phyloP scores from a whole-genome alignment of 75 land plant genomes.

The Pinus albicaulis region DNA sequence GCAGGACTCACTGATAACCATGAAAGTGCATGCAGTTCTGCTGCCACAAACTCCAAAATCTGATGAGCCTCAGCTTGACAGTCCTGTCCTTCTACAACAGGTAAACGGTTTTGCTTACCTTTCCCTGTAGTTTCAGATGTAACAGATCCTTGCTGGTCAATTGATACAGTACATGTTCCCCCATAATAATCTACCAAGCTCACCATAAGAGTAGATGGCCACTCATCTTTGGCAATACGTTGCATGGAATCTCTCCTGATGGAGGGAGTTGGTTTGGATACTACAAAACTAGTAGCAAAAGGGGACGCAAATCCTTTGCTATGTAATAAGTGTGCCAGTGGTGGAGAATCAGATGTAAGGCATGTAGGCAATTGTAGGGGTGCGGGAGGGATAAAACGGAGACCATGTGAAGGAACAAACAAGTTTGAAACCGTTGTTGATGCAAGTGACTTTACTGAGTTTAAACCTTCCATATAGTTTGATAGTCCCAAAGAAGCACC shows the following conservation, averaged over 20 bases:
- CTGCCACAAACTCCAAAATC: constrained; percentile 67
- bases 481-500: constrained; percentile 18
- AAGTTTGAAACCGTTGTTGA: constrained; percentile 74
- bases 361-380: constrained; percentile 67
- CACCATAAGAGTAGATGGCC: constrained; percentile 82
- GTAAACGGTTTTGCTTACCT: constrained; percentile 32
- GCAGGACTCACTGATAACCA: constrained; percentile 91
- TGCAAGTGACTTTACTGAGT: constrained; percentile 70
- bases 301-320: constrained; percentile 79
- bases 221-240: constrained; percentile 59
- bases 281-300: constrained; percentile 83
- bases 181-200: constrained; percentile 81
- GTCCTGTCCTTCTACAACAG: constrained; percentile 35
- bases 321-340: constrained; percentile 75
- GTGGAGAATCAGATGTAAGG: constrained; percentile 63
- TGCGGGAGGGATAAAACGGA: constrained; percentile 55
- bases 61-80: constrained; percentile 47
- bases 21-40: constrained; percentile 88
- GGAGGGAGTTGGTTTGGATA: constrained; percentile 73
- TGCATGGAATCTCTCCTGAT: constrained; percentile 39
- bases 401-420: constrained; percentile 77
- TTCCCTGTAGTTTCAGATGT: neutral
- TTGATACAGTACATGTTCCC: constrained; percentile 10
- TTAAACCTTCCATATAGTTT: constrained; percentile 53
- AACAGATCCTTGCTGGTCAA: constrained; percentile 28